Evolutionary conservation across 2,329 filamentous ascomycete genomes (phyloP).

Genomic region (Zymoseptoria pseudotritici): DNA sequence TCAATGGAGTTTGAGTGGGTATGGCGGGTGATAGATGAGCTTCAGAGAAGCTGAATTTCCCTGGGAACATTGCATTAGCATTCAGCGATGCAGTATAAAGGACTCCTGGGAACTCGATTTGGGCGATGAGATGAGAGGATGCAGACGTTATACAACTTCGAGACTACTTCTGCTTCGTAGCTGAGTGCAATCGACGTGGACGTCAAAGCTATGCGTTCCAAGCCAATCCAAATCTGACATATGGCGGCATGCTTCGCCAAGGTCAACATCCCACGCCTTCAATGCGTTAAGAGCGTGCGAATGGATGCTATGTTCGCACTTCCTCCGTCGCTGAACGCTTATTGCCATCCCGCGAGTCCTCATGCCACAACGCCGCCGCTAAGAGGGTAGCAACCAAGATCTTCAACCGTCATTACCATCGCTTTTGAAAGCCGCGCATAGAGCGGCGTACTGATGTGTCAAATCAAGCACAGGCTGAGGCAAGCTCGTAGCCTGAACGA

Average conservation of each 20-base stretch:
- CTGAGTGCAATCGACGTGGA: neutral
- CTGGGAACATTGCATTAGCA: neutral
- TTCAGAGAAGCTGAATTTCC: neutral
- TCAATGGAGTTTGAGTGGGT: neutral
- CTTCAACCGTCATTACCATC: conserved; percentile 75
- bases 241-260: neutral
- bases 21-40: neutral
- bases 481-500: conserved; percentile 90
- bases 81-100: neutral
- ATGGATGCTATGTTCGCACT: neutral
- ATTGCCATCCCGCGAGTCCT: neutral
- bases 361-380: neutral
- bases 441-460: conserved; percentile 89
- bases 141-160: neutral
- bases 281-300: neutral
- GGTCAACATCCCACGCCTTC: neutral
- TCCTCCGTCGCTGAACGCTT: neutral
- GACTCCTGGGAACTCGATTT: neutral
- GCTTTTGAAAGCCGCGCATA: conserved; percentile 92
- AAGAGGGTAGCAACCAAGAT: neutral
- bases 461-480: conserved; percentile 89
- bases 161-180: neutral
- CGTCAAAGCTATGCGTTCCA: neutral
- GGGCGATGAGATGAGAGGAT: neutral
- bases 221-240: neutral